Percentiles rank a stretch among this genome's conserved stretches.
phyloP scores from a whole-genome alignment of 306 rosid species.

The Citrullus mucosospermus region DNA sequence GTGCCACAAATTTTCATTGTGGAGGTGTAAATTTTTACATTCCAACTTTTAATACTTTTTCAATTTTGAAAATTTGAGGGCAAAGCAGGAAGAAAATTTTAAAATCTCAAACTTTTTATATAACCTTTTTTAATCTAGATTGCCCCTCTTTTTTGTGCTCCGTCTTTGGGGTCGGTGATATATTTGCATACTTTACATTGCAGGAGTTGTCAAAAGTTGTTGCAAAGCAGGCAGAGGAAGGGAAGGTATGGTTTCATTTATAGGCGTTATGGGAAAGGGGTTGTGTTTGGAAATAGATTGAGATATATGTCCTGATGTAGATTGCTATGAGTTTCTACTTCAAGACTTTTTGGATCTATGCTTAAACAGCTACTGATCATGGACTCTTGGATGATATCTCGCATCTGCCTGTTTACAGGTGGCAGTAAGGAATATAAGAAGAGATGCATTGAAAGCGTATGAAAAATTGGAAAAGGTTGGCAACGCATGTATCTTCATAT shows the following conservation, averaged over 20 bases:
- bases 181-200: background rate
- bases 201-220: slow-evolving; percentile 81
- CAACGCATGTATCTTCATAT: slow-evolving; percentile 19
- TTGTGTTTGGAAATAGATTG: background rate
- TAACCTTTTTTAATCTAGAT: background rate
- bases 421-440: slow-evolving; percentile 89
- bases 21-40: background rate
- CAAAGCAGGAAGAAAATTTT: background rate
- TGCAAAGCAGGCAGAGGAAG: slow-evolving; percentile 89
- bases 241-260: slow-evolving; percentile 49
- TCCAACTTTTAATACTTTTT: background rate
- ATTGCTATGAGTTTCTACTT: background rate
- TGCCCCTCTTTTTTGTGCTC: background rate
- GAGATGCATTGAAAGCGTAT: slow-evolving; percentile 87
- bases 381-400: slow-evolving; percentile 14
- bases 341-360: background rate
- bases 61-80: background rate
- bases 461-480: slow-evolving; percentile 94
- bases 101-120: background rate
- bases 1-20: background rate
- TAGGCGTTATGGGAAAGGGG: background rate
- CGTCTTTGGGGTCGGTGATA: background rate
- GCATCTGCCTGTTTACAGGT: slow-evolving; percentile 33
- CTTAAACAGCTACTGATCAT: background rate
- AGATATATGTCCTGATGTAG: slow-evolving; percentile 10